A percentile compares a stretch with the other conserved stretches of the same genome.
These are phyloP conservation scores for Lentinula boryana DNA, from an alignment of 768 basidiomycete genomes.

Conservation along the genomic window DNA sequence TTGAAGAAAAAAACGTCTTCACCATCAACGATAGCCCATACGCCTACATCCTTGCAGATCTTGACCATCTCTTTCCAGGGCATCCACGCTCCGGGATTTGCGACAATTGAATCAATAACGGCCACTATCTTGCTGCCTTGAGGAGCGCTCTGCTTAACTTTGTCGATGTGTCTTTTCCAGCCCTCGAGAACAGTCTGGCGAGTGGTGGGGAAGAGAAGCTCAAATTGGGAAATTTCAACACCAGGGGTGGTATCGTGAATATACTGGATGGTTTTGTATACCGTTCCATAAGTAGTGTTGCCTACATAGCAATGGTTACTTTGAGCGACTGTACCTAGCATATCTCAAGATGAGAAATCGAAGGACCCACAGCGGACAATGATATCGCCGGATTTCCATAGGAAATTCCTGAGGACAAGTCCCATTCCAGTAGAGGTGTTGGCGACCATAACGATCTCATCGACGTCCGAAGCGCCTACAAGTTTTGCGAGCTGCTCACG, in stretches of 20 bases:
- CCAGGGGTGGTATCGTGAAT: constrained; percentile 42
- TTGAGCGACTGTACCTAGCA: neutral
- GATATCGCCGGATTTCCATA: constrained; percentile 62
- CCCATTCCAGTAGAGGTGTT: constrained; percentile 65
- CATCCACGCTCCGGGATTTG: constrained; percentile 42
- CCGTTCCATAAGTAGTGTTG: constrained; percentile 48
- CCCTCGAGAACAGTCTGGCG: constrained; percentile 45
- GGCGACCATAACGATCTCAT: constrained; percentile 52
- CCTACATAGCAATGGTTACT: constrained; percentile 24
- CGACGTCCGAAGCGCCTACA: constrained; percentile 34
- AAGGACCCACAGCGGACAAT: constrained; percentile 50
- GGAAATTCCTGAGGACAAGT: constrained; percentile 61
- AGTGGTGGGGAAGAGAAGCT: constrained; percentile 41
- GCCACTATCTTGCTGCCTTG: constrained; percentile 38
- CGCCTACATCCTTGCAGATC: constrained; percentile 46
- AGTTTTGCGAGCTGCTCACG: constrained; percentile 46
- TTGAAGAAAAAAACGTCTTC: neutral
- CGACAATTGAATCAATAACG: constrained; percentile 46
- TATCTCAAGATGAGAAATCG: neutral
- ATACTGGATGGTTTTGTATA: constrained; percentile 41
- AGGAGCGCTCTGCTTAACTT: neutral
- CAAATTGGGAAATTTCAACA: constrained; percentile 37
- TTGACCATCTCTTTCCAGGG: constrained; percentile 58
- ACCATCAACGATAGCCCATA: constrained; percentile 50
- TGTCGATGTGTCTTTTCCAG: constrained; percentile 32